Percentiles rank a stretch among this genome's conserved stretches.
phyloP scores from a whole-genome alignment of 495 filamentous ascomycete genomes.

The Melanomma pulvis-pyrius region DNA sequence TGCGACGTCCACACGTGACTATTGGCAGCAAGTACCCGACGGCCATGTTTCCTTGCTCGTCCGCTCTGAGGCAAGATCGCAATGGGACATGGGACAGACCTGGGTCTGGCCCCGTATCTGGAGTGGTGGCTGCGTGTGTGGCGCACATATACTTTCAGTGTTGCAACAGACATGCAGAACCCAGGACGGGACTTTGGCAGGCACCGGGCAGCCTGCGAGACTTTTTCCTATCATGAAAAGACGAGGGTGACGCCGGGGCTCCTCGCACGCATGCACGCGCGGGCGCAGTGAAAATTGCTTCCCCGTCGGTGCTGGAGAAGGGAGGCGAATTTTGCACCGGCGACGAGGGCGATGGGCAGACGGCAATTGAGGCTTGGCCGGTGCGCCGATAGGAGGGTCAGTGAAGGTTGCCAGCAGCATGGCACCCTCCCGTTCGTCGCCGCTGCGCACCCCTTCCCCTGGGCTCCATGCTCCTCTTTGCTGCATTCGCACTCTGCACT shows the following conservation, averaged over 20 bases:
- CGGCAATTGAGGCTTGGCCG: background rate
- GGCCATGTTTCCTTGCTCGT: background rate
- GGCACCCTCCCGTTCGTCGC: slow-evolving; percentile 15
- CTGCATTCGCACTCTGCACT: slow-evolving; percentile 4
- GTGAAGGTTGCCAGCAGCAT: slow-evolving; percentile 7
- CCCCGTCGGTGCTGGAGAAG: too few relatives aligned
- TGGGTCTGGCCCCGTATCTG: slow-evolving; percentile 11
- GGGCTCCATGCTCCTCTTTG: background rate
- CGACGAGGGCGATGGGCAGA: background rate
- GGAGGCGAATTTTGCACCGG: background rate
- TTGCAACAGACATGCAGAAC: slow-evolving; percentile 10
- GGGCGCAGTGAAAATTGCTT: too few relatives aligned
- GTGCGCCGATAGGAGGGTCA: too few relatives aligned
- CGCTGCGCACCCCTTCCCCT: background rate
- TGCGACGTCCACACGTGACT: slow-evolving; percentile 12
- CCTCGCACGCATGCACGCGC: too few relatives aligned
- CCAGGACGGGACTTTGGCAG: background rate
- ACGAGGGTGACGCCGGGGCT: too few relatives aligned
- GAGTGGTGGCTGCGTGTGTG: slow-evolving; percentile 9
- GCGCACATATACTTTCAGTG: slow-evolving; percentile 10
- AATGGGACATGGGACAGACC: background rate
- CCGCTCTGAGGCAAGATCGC: background rate
- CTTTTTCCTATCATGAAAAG: background rate
- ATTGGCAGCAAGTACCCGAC: background rate
- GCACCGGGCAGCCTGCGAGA: background rate